Base-by-base conservation (phyloP, 257 asterid species). In the Nicotiana benthamiana region DNA sequence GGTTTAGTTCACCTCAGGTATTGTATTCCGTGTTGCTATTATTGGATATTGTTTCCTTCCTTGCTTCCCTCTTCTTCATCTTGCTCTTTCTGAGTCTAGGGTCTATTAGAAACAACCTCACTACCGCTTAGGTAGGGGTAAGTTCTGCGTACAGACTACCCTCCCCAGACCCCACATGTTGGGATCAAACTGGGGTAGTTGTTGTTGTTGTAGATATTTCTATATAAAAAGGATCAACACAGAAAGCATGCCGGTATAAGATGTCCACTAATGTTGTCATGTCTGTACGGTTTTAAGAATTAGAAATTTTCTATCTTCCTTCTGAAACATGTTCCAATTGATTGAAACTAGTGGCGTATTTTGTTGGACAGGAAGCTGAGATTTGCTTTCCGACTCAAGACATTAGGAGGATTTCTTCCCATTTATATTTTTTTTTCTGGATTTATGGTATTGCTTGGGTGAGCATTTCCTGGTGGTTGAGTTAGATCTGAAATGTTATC, bases 381-480 rank as follows among this genome's bases (percentile, higher is more conserved):
- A 68, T 5, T 68, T 20, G 3, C 6, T 40, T 68, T 11, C 57
- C 20, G 0, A 24, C n/a, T 20, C 1, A 10, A 32, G 56, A 40
- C 32, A 2, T 12, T 36, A n/a, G 43, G n/a, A 68, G 32, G 18
- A 40, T 17, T 40, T 20, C 2, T 2, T 20, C n/a, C 32, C 77
- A 40, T n/a, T 40, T 40, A 68, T 40, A 40, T 12, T 68, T 68
- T 68, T 40, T 36, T 51, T 68, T 36, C 27, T 36, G 54, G 77
- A 40, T 43, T 40, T 20, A 68, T 40, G 12, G 12, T 68, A 43
- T 20, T 43, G 56, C 57, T 68, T 40, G 77, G 30, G 7, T 68
- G 77, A 68, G 77, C 34, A 68, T 20, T 40, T 68, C 77, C 77
- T 68, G 57, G 20, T 68, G 28, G 77, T 40, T 68, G 57, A 67